These are phyloP conservation scores for Macrophomina tecta DNA, from an alignment of 2,329 filamentous ascomycete genomes.

Conservation along the genomic window DNA sequence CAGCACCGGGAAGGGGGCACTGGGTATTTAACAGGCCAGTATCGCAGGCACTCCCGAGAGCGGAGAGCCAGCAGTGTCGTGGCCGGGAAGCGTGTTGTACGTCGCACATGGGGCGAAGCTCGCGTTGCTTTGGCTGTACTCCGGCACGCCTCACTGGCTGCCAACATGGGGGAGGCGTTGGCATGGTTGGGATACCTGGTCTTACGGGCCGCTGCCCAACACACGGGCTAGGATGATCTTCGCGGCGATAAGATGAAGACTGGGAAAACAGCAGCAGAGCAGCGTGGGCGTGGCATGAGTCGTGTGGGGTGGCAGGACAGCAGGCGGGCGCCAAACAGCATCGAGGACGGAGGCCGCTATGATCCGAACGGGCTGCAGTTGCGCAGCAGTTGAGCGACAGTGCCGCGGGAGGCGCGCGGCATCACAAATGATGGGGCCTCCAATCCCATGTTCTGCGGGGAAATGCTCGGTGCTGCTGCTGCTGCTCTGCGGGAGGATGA, in stretches of 20 bases:
- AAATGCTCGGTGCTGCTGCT: background rate
- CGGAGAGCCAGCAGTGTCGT: constrained; percentile 4
- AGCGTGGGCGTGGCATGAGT: background rate
- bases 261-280: background rate
- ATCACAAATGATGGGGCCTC: constrained; percentile 15
- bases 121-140: constrained; percentile 6
- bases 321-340: constrained; percentile 25
- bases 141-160: constrained; percentile 13
- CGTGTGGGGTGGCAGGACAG: constrained; percentile 5
- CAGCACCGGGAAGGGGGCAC: background rate
- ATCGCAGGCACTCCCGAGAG: constrained; percentile 5
- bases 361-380: background rate
- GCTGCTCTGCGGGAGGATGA: background rate
- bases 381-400: background rate
- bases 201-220: constrained; percentile 12
- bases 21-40: background rate
- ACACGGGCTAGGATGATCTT: background rate
- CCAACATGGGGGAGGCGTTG: background rate
- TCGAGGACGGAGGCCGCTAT: background rate
- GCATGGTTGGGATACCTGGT: constrained; percentile 13
- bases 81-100: constrained; percentile 6
- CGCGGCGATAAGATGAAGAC: constrained; percentile 13
- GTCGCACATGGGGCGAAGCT: constrained; percentile 15
- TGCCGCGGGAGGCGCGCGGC: constrained; percentile 21
- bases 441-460: constrained; percentile 15